Base-by-base conservation (phyloP, 192 early-diverging fungal genomes). In the Spizellomyces punctatus region DNA sequence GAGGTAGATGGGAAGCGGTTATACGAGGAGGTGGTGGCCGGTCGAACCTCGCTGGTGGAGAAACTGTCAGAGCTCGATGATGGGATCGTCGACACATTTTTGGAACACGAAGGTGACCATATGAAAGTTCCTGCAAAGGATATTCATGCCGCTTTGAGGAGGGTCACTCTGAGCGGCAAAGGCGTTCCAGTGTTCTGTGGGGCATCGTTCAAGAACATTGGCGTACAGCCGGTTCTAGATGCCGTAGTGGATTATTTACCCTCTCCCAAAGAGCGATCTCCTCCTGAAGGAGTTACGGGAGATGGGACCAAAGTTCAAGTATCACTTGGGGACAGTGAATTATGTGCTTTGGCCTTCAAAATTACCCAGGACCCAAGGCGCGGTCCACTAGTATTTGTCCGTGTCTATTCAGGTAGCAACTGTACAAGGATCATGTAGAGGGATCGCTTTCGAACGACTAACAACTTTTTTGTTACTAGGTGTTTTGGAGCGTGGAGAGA, bases 181-280 rank as follows among this genome's bases (percentile, higher is more conserved):
- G 90, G 84, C 4, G 87, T 94, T 0, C 95, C 96, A 6, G 94
- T 98, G 5, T 77, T 96, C 7, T 91, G 91, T 48, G 95, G 94
- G n/a, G 89, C 95, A 3, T 80, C 93, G 44, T 95, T 91, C 82
- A 88, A 85, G 64, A 95, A 97, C 66, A 82, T 94, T 14, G 96
- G 96, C 12, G 96, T 98, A 6, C 94, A 98, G 67, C 93, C 94
- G 17, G 75, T 97, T 19, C 82, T 98, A 71, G 94, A 98, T 73
- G 93, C 94, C 19, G 85, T 95, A 0, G 66, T 92, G 41, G 86
- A 94, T 58, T 97, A 93, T 73, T 75, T 98, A 5, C 96, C 96
- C 0, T 85, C 83, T 0, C 96, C 96, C 0, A 64, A 83, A 6
- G 94, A 96, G 27, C 75, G 86, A 7, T 89, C 91, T 1, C 63